These are phyloP conservation scores for Terfezia claveryi DNA, from an alignment of 495 filamentous ascomycete genomes.

Conservation along the genomic window DNA sequence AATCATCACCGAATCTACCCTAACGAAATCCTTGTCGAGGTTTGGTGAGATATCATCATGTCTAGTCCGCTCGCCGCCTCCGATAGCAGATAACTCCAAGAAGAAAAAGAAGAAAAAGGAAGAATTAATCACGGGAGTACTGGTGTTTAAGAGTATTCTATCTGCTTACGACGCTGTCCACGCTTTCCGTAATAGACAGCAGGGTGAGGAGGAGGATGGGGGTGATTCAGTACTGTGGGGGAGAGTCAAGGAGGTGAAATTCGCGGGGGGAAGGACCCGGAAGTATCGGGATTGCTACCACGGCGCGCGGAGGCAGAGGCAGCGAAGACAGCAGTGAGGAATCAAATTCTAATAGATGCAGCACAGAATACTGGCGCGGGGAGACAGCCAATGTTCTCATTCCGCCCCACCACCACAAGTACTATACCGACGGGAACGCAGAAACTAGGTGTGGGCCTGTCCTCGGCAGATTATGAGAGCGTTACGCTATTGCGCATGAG, in stretches of 20 bases:
- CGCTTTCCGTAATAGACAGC: not conserved
- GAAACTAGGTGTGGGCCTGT: not conserved
- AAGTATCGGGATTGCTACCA: not conserved
- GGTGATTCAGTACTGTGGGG: not conserved
- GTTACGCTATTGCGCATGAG: not conserved
- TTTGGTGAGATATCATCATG: no score
- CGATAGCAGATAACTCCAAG: not conserved
- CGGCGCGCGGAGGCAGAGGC: not conserved
- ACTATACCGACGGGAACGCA: not conserved
- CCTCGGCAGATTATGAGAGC: not conserved
- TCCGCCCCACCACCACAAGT: not conserved
- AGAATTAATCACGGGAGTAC: constrained; percentile 10
- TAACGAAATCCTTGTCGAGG: not conserved
- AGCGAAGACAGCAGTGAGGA: not conserved
- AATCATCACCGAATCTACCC: not conserved
- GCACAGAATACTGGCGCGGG: not conserved
- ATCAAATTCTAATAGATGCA: not conserved
- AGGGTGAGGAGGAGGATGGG: not conserved
- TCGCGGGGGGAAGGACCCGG: constrained; percentile 15
- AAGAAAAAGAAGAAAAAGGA: constrained; percentile 7
- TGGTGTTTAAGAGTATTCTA: constrained; percentile 16
- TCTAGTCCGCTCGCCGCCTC: not conserved
- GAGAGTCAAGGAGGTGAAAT: constrained; percentile 9
- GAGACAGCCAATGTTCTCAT: not conserved
- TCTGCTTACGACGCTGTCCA: constrained; percentile 14